These are phyloP conservation scores for Entophlyctis luteolus DNA, from an alignment of 192 early-diverging fungal species.

Conservation along the genomic window DNA sequence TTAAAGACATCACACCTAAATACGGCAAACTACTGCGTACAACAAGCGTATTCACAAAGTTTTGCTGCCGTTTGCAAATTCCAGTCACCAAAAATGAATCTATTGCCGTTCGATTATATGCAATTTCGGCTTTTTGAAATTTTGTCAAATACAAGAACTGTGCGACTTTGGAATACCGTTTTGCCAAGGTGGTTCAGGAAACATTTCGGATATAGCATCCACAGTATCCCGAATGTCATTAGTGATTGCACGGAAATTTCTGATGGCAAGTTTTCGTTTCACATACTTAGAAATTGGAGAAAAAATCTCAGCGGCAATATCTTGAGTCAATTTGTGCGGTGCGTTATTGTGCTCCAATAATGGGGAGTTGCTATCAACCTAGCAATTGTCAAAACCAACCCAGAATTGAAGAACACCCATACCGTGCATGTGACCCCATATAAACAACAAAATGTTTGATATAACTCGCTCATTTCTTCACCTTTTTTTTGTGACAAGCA, in stretches of 20 bases:
- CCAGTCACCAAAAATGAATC: background rate
- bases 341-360: conserved; percentile 10
- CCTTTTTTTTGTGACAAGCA: background rate
- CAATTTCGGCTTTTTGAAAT: background rate
- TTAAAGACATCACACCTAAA: background rate
- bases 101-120: conserved; percentile 2
- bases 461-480: conserved; percentile 10
- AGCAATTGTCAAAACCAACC: background rate
- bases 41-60: background rate
- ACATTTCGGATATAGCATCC: conserved; percentile 8
- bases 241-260: background rate
- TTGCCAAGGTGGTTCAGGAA: conserved; percentile 13
- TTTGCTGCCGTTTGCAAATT: background rate
- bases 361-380: conserved; percentile 5
- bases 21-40: background rate
- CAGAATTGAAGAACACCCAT: background rate
- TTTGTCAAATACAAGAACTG: background rate
- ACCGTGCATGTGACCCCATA: conserved; percentile 17
- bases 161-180: too few species aligned
- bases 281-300: background rate
- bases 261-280: background rate
- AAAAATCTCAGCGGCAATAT: conserved; percentile 13
- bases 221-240: conserved; percentile 16
- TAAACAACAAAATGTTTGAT: conserved; percentile 23
- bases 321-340: background rate